Conservation (phyloP, 441 rosid species). For the Sinapis alba region DNA sequence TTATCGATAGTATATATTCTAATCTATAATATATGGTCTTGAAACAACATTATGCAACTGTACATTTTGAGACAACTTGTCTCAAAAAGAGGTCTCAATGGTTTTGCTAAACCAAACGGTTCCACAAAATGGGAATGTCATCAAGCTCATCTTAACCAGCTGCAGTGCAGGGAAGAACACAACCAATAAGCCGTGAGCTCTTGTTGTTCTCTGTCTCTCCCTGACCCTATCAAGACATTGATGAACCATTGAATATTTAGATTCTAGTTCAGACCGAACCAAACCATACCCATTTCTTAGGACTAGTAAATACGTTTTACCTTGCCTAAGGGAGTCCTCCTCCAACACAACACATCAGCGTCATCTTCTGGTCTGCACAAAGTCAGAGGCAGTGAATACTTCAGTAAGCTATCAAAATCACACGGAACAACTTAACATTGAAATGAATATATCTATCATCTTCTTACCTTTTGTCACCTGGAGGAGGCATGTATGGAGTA, state of each 20-base stretch:
- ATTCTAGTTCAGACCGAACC: not conserved
- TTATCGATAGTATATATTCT: constrained; percentile 7
- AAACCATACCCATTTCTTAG: not conserved
- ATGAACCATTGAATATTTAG: not conserved
- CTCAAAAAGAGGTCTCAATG: constrained; percentile 12
- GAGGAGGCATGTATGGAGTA: constrained; percentile 29
- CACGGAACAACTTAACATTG: not conserved
- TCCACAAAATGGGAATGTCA: constrained; percentile 22
- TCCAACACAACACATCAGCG: constrained; percentile 64
- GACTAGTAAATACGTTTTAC: constrained; percentile 26
- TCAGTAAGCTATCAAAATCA: constrained; percentile 6
- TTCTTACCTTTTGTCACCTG: constrained; percentile 13
- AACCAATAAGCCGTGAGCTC: constrained; percentile 47
- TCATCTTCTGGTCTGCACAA: constrained; percentile 58
- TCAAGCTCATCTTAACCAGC: constrained; percentile 42
- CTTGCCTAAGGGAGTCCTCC: constrained; percentile 62
- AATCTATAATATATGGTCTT: constrained; percentile 10
- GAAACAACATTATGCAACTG: constrained; percentile 25
- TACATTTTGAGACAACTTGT: constrained; percentile 17
- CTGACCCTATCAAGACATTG: constrained; percentile 51
- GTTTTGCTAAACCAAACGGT: constrained; percentile 16
- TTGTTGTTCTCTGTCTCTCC: constrained; percentile 43
- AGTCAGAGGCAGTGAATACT: constrained; percentile 11
- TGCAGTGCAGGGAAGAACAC: constrained; percentile 69
- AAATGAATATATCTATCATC: not conserved